Conservation (phyloP, 164 flowering plant genomes). For the Tetracentron sinense region DNA sequence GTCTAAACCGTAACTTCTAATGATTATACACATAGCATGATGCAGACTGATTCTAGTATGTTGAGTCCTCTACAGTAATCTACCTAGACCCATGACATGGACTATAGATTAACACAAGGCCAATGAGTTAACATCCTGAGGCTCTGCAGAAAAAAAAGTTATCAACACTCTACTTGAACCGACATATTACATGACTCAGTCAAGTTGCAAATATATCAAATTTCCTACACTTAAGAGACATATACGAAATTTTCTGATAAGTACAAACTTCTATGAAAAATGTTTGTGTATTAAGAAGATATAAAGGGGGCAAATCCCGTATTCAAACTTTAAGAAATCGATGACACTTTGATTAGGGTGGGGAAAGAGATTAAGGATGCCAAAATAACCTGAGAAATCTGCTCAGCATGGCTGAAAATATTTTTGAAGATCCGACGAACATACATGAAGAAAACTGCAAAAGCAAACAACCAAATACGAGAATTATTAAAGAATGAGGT, state of each 20-base stretch:
- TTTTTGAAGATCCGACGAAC: constrained; percentile 79
- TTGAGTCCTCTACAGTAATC: neutral
- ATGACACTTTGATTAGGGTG: neutral
- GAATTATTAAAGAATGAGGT: neutral
- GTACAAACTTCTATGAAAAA: too few species aligned
- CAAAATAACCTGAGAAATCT: constrained; percentile 76
- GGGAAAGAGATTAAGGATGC: neutral
- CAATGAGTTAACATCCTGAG: neutral
- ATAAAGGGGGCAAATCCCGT: too few species aligned
- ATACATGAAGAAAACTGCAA: constrained; percentile 78
- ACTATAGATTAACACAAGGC: too few species aligned
- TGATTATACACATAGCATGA: neutral
- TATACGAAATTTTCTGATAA: too few species aligned
- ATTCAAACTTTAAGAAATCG: neutral
- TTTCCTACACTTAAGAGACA: neutral
- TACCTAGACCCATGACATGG: too few species aligned
- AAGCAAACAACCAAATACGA: neutral
- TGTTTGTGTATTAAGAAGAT: too few species aligned
- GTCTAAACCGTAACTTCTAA: too few species aligned
- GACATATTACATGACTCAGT: neutral
- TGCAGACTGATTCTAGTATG: neutral
- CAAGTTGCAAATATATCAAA: neutral
- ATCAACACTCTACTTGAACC: neutral
- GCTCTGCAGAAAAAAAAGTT: neutral
- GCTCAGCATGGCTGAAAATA: constrained; percentile 84